phyloP scores from a whole-genome alignment of 108 stramenopile species.

The Seminavis robusta region DNA sequence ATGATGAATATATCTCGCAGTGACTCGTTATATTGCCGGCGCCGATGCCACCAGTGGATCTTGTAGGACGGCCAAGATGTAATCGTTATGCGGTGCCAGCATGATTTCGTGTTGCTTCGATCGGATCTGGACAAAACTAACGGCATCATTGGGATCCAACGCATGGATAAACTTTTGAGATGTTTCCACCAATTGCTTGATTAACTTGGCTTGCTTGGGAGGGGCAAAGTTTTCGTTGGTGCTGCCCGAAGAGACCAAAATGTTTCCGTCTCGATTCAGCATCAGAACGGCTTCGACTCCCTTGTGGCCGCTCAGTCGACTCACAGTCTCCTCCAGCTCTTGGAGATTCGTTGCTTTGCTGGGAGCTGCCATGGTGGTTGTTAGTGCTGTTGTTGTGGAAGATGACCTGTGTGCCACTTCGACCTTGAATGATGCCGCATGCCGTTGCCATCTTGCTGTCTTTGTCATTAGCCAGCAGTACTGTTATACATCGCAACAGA shows the following conservation, averaged over 20 bases:
- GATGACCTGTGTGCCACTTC: no score
- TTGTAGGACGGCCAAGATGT: conserved; percentile 24
- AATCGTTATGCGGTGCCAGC: conserved; percentile 38
- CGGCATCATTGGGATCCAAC: conserved; percentile 9
- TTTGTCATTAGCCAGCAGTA: no score
- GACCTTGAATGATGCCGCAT: no score
- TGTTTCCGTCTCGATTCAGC: conserved; percentile 32
- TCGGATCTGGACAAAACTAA: conserved; percentile 38
- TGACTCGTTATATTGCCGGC: neutral
- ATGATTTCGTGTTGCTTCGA: conserved; percentile 30
- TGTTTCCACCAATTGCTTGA: conserved; percentile 27
- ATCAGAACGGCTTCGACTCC: conserved; percentile 37
- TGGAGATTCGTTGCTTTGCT: conserved; percentile 3
- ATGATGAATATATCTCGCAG: no score
- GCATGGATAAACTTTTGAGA: conserved; percentile 22
- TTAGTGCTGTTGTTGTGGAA: neutral
- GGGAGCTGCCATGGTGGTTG: neutral
- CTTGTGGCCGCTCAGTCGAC: conserved; percentile 33
- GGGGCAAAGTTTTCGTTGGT: conserved; percentile 11
- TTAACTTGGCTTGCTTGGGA: conserved; percentile 18
- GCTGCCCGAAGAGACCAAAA: conserved; percentile 13
- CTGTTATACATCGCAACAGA: no score
- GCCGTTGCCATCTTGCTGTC: no score
- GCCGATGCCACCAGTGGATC: neutral
- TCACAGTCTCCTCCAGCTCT: conserved; percentile 47